Evolutionary conservation across 345 rosid genomes (phyloP).

Genomic region (Carallia pectinifolia): DNA sequence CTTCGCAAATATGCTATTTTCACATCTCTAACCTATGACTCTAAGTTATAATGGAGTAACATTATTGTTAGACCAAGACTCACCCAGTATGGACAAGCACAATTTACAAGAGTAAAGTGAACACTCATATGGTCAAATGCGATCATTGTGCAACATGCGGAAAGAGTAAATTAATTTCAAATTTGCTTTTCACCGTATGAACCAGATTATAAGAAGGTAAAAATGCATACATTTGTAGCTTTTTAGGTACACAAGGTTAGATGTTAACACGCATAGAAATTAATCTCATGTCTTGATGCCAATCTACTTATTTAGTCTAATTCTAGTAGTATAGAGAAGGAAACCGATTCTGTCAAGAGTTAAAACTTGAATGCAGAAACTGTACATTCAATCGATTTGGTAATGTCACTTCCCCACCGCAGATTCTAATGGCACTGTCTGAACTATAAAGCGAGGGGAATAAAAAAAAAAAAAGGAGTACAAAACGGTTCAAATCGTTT

Average conservation of each 20-base stretch:
- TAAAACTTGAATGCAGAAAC: conserved; percentile 1
- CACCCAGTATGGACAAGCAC: not conserved
- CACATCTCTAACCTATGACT: too few relatives aligned
- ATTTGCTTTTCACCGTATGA: conserved; percentile 10
- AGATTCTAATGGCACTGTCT: not conserved
- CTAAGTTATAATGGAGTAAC: too few relatives aligned
- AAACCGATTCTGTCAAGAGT: not conserved
- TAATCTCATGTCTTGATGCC: not conserved
- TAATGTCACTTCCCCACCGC: not conserved
- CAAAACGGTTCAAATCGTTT: too few relatives aligned
- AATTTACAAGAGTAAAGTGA: conserved; percentile 5
- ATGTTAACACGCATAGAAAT: not conserved
- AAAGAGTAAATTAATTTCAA: conserved; percentile 15
- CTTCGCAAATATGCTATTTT: too few relatives aligned
- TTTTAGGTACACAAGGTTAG: not conserved
- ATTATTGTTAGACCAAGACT: too few relatives aligned
- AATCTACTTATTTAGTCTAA: not conserved
- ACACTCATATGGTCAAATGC: conserved; percentile 15
- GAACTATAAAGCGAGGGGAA: too few relatives aligned
- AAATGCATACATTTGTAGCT: not conserved
- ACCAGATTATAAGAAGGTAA: not conserved
- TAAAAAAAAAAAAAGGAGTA: too few relatives aligned
- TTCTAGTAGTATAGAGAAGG: not conserved
- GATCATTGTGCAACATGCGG: conserved; percentile 25
- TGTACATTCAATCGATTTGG: not conserved